Base-by-base conservation (phyloP, 2,329 filamentous ascomycete species). In the Ophiostoma perfectum region DNA sequence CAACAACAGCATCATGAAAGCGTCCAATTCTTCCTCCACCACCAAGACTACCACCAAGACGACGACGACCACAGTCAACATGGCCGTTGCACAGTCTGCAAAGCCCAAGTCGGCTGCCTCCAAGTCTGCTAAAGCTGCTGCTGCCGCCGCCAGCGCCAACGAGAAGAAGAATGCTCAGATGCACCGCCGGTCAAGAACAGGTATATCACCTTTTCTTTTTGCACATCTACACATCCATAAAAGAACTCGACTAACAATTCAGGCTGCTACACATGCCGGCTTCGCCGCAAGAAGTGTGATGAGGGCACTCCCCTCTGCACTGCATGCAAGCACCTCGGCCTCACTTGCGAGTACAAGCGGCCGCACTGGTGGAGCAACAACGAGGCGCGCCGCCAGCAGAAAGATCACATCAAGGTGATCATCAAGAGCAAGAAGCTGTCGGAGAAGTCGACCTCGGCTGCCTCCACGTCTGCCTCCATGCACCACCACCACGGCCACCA, bases 291-390 rank as follows among this genome's bases (percentile, higher is more conserved):
- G 80, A 89, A 89, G 82, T 89, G 87, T 79, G 87, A 89, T 75
- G 87, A 89, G 78, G 86, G 85, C 71, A 80, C 82, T 49, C 85
- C 86, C 67, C 80, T 82, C 74, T 89, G 87, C 81, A 84, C 85
- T 16, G 87, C 87, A 70, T 89, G 87, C 83, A 88, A 86, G 74
- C 84, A 88, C 76, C 88, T 99, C 68, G 90, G 91, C 67, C 84
- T 99, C 69, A 84, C 85, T 75, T 99, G 95, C 82, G 93, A 98
- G 82, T 99, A 98, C 82, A 97, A 96, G 84, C 84, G 93, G 76
- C 95, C 95, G 49, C 87, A 91, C 80, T 99, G 95, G 95, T 99
- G 95, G 95, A 91, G 90, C 80, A 97, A 95, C 83, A 90, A 91
- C 76, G 93, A 97, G 72, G 88, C 90, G 76, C 86, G 95, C 73